These are phyloP conservation scores for Penicillium roqueforti DNA, from an alignment of 495 filamentous ascomycete species.

Conservation along the genomic window DNA sequence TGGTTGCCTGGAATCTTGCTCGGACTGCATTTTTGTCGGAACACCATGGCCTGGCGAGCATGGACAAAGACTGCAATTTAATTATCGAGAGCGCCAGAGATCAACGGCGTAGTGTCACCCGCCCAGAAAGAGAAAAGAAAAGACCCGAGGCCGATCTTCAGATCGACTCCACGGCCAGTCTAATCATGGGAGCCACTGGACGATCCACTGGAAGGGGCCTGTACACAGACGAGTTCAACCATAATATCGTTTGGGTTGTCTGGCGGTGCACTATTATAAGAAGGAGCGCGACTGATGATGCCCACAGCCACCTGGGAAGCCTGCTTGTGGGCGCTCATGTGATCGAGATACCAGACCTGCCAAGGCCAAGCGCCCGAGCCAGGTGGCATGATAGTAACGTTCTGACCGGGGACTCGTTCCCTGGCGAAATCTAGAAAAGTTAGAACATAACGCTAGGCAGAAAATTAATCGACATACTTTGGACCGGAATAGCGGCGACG, in stretches of 20 bases:
- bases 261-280: slow-evolving; percentile 26
- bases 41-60: not conserved
- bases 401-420: slow-evolving; percentile 27
- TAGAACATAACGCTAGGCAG: not conserved
- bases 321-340: slow-evolving; percentile 34
- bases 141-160: not conserved
- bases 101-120: not conserved
- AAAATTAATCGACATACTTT: slow-evolving; percentile 25
- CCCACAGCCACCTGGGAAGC: slow-evolving; percentile 41
- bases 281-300: slow-evolving; percentile 38
- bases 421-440: slow-evolving; percentile 31
- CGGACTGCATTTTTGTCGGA: not conserved
- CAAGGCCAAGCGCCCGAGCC: slow-evolving; percentile 33
- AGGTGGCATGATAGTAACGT: slow-evolving; percentile 29
- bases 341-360: slow-evolving; percentile 40
- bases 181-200: slow-evolving; percentile 17
- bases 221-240: slow-evolving; percentile 38
- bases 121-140: not conserved
- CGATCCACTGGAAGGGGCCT: slow-evolving; percentile 28
- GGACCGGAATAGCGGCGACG: slow-evolving; percentile 34
- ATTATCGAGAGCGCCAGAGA: not conserved
- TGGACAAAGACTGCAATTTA: not conserved
- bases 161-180: not conserved
- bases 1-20: not conserved
- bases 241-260: slow-evolving; percentile 32